Percentiles rank a stretch among this genome's conserved stretches.
phyloP scores from a whole-genome alignment of 805 yeast genomes.

The Schwanniomyces polymorphus region DNA sequence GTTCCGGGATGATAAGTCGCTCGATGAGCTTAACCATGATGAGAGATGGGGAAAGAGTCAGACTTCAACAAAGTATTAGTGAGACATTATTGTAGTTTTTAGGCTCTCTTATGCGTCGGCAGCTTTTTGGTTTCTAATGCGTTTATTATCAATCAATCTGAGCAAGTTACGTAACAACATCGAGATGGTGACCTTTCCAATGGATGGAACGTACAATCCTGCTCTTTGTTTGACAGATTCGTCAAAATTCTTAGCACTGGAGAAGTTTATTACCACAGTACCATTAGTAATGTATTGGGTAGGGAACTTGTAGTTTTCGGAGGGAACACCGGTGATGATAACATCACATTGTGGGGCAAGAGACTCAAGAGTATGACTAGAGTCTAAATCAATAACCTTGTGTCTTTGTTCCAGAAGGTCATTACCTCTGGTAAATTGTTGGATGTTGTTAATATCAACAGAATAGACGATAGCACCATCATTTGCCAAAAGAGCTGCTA shows the following conservation, averaged over 20 bases:
- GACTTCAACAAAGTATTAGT: too few relatives aligned
- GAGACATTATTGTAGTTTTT: neutral
- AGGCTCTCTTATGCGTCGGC: neutral
- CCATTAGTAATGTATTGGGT: constrained; percentile 79
- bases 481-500: constrained; percentile 93
- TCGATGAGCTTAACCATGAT: neutral
- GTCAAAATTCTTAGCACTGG: constrained; percentile 84
- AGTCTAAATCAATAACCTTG: constrained; percentile 60
- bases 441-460: constrained; percentile 83
- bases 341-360: constrained; percentile 82
- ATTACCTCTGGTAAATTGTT: constrained; percentile 91
- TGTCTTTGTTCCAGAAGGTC: constrained; percentile 81
- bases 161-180: constrained; percentile 90
- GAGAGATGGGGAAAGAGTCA: too few relatives aligned
- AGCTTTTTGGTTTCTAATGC: constrained; percentile 14
- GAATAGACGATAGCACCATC: constrained; percentile 98
- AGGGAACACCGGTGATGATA: constrained; percentile 94
- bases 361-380: constrained; percentile 56
- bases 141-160: constrained; percentile 72
- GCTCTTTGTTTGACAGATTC: constrained; percentile 84
- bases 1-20: neutral
- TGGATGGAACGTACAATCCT: constrained; percentile 89
- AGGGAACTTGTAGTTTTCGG: constrained; percentile 81
- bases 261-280: constrained; percentile 86
- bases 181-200: constrained; percentile 94